A percentile compares a stretch with the other conserved stretches of the same genome.
Evolutionary conservation across 1,284 basidiomycete genomes (phyloP).

Genomic region (Naganishia albida): DNA sequence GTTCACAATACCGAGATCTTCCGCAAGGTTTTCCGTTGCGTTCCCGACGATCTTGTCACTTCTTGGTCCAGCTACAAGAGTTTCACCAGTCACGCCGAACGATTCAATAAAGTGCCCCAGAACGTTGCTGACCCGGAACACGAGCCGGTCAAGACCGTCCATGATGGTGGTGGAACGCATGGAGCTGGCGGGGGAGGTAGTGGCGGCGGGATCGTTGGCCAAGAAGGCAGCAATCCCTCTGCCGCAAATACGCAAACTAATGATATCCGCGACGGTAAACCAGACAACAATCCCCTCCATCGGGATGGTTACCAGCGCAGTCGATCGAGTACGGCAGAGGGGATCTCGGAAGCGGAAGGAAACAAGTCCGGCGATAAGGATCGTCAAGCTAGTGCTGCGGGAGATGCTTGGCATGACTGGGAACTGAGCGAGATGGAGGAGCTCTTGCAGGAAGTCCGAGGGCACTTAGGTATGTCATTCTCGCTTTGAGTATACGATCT

Average conservation of each 20-base stretch:
- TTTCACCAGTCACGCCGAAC: conserved; percentile 71
- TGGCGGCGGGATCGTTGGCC: conserved; percentile 52
- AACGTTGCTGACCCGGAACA: conserved; percentile 44
- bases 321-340: background rate
- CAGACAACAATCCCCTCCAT: conserved; percentile 6
- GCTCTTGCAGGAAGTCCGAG: conserved; percentile 70
- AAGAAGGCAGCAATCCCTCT: conserved; percentile 36
- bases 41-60: conserved; percentile 85
- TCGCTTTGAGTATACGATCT: background rate
- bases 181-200: conserved; percentile 54
- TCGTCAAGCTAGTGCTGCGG: conserved; percentile 56
- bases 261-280: conserved; percentile 39
- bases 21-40: conserved; percentile 86
- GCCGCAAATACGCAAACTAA: conserved; percentile 6
- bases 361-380: conserved; percentile 10
- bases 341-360: conserved; percentile 10
- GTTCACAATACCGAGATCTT: conserved; percentile 89
- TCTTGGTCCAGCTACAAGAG: conserved; percentile 96
- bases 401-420: conserved; percentile 74
- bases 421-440: conserved; percentile 87
- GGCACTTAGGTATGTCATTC: conserved; percentile 70
- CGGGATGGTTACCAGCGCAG: background rate
- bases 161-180: conserved; percentile 51
- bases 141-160: conserved; percentile 46
- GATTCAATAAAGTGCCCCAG: conserved; percentile 57